Evolutionary conservation across 768 basidiomycete genomes (phyloP).

Genomic region (Trametes meyenii): DNA sequence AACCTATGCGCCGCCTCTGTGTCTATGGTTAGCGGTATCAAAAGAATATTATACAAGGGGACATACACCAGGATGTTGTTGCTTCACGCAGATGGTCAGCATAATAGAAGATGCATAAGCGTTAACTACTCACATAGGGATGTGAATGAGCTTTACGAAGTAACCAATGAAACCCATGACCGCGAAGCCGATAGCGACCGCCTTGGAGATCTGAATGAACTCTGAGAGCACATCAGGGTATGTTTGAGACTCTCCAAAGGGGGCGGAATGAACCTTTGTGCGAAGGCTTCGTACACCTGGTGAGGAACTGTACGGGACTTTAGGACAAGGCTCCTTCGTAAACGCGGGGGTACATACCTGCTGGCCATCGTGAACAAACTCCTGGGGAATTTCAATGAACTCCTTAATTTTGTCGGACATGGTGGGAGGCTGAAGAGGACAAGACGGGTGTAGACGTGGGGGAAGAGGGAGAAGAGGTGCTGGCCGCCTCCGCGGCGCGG

Average conservation of each 20-base stretch:
- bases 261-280: conserved; percentile 69
- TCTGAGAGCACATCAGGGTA: conserved; percentile 51
- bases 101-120: not conserved
- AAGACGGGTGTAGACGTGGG: conserved; percentile 19
- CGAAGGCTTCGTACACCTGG: conserved; percentile 96
- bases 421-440: conserved; percentile 23
- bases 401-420: conserved; percentile 94
- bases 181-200: conserved; percentile 95
- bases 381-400: conserved; percentile 87
- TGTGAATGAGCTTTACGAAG: conserved; percentile 97
- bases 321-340: not conserved
- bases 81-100: conserved; percentile 44
- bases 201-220: conserved; percentile 92
- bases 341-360: conserved; percentile 57
- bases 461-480: conserved; percentile 11
- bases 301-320: conserved; percentile 72
- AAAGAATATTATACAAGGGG: not conserved
- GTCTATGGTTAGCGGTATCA: conserved; percentile 29
- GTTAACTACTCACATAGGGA: conserved; percentile 80
- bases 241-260: not conserved
- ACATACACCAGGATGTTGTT: conserved; percentile 98
- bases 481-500: conserved; percentile 1
- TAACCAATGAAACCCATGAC: conserved; percentile 99
- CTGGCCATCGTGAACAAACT: conserved; percentile 91
- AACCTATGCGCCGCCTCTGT: conserved; percentile 75